Base-by-base conservation (phyloP, 306 rosid genomes). In the Acmispon strigosus region DNA sequence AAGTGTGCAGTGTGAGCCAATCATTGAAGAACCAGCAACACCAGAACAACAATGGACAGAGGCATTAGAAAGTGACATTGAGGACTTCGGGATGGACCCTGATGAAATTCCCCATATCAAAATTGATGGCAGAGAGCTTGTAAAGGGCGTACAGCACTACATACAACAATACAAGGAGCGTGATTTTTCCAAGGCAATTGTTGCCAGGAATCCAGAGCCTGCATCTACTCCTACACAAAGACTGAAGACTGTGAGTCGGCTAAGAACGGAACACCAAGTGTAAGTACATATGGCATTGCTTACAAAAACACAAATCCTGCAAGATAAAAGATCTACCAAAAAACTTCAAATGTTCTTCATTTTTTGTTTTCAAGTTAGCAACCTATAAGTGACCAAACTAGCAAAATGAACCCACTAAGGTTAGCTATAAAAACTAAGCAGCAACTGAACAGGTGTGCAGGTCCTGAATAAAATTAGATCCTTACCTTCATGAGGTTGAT, bases 221-320 rank as follows among this genome's bases (percentile, higher is more conserved):
- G 81, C 96, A 78, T 84, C 77, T 44, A 77, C 89, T 71, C 97
- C 97, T 69, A 77, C 84, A 53, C 87, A 87, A 62, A 90, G 86
- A 77, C 80, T 87, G 80, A 94, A 90, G 96, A 78, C 86, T 70
- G 84, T 87, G 83, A 90, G 85, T 80, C 85, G 90, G 82, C 86
- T 94, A 73, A 83, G 97, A 56, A 94, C 98, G 60, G 98, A 94
- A 82, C 98, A 94, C 80, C 96, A 78, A 69, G 98, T 90, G 98
- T 94, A 79, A 87, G 97, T 81, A 66, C 22, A 73, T 57, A 53
- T 18, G 7, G 10, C 62, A 41, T 42, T 18, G 39, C 55, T 54
- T 71, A 59, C 42, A 68, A 32, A 32, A 61, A 39, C 55, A 66
- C 36, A 16, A 19, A 53, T 48, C 15, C 32, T 65, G 34, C 22